Conservation (phyloP, 441 rosid species). For the Jatropha multifida region DNA sequence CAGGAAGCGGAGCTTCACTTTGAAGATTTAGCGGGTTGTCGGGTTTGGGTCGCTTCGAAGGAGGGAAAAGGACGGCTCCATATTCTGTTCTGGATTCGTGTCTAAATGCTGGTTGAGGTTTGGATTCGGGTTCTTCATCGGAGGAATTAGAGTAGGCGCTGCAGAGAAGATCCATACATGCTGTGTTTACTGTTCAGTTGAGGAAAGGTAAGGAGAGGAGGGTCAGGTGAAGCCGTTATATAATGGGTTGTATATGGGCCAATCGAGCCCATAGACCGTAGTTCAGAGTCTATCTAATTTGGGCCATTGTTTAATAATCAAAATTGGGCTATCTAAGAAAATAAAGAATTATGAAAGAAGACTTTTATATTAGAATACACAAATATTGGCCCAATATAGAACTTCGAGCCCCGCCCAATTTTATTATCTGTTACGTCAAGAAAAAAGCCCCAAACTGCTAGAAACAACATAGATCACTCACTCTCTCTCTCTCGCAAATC, state of each 20-base stretch:
- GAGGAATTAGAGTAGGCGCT: constrained; percentile 42
- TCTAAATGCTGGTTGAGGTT: neutral
- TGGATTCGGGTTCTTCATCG: constrained; percentile 42
- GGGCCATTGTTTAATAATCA: neutral
- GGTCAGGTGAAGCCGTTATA: neutral
- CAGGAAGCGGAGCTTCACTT: constrained; percentile 45
- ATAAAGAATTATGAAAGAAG: too few relatives aligned
- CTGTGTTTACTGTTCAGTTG: too few relatives aligned
- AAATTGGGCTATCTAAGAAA: too few relatives aligned
- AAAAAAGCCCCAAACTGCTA: too few relatives aligned
- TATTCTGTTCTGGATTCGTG: constrained; percentile 6
- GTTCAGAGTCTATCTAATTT: neutral
- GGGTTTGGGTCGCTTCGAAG: constrained; percentile 34
- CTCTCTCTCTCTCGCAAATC: too few relatives aligned
- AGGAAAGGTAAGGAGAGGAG: neutral
- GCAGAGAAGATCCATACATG: constrained; percentile 54
- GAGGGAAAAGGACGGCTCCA: constrained; percentile 10
- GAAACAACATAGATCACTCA: too few relatives aligned
- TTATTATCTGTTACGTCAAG: too few relatives aligned
- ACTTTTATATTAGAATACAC: too few relatives aligned
- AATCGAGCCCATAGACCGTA: neutral
- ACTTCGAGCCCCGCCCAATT: too few relatives aligned
- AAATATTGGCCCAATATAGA: too few relatives aligned
- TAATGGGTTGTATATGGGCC: neutral
- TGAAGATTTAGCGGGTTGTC: constrained; percentile 13